Evolutionary conservation across 495 filamentous ascomycete genomes (phyloP), one percentile per base, ranked within the genome.

Genomic region (Penicillium angulare): DNA sequence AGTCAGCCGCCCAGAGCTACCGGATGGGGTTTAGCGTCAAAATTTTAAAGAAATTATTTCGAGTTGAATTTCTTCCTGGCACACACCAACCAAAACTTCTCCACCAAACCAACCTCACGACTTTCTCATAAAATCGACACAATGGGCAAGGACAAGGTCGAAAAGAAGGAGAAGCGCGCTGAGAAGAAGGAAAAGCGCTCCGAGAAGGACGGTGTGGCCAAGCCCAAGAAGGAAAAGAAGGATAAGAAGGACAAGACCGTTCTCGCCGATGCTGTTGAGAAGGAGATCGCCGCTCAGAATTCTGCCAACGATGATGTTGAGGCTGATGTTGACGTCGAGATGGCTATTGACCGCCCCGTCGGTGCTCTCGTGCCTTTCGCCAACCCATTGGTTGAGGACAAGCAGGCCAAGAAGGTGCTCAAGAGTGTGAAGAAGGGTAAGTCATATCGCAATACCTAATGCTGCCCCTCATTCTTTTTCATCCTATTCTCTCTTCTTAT

Each of bases 351-450:
- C 49, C 74, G 73, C 58, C 76, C 83, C 41, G 71, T 85, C 52
- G 86, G 86, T 50, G 85, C 89, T 20, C 68, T 96, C 42, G 92
- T 97, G 38, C 91, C 90, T n/a, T 98, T 97, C 66, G 95, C 93
- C 50, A 78, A 85, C 55, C 93, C 95, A 36, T 75, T 97, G 61
- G 90, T 88, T 16, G 87, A 93, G 60, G 91, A 96, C 62, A 96
- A 96, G 80, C 71, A 79, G 20, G 81, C 85, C 59, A 96, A 97
- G 84, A 97, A 96, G 83, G 82, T 95, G 31, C 74, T 92, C 62
- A 95, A 95, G 80, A 83, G 82, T 26, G 88, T 97, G 44, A 92
- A 93, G 81, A 95, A 95, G 76, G 89, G 93, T 96, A 79, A 43
- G 79, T 24, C 15, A 44, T 27, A 44, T 15, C 16, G 17, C 12